phyloP scores from a whole-genome alignment of 2,329 filamentous ascomycete genomes.

The Dendrostoma leiphaemia region DNA sequence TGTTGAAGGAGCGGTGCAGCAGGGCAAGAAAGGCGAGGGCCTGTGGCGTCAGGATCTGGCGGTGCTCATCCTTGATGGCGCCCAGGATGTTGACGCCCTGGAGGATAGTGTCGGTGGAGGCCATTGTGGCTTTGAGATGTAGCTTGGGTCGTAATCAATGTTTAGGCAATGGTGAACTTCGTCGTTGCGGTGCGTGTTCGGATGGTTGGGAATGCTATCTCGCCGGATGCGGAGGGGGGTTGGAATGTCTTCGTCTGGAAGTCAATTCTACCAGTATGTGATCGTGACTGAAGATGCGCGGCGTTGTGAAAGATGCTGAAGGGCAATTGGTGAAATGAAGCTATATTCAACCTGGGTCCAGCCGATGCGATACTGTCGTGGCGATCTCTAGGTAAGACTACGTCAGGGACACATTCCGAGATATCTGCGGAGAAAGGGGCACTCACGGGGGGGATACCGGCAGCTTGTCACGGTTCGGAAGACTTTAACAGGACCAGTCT shows the following conservation, averaged over 20 bases:
- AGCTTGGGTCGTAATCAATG: too few species aligned
- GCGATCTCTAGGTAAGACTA: background rate
- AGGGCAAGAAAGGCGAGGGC: slow-evolving; percentile 90
- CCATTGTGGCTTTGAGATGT: slow-evolving; percentile 52
- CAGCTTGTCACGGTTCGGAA: background rate
- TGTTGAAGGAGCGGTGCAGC: slow-evolving; percentile 92
- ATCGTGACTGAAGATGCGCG: too few species aligned
- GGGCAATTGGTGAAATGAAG: background rate
- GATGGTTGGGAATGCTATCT: too few species aligned
- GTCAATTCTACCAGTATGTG: too few species aligned
- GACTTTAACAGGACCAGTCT: background rate
- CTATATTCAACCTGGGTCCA: slow-evolving; percentile 2
- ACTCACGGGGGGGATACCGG: slow-evolving; percentile 1
- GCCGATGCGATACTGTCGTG: background rate
- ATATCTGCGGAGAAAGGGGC: background rate
- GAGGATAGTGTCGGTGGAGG: slow-evolving; percentile 72
- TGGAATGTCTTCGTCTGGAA: too few species aligned
- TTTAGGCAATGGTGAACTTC: too few species aligned
- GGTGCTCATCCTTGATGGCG: slow-evolving; percentile 71
- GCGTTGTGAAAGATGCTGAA: too few species aligned
- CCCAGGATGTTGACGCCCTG: slow-evolving; percentile 87
- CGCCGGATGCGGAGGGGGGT: too few species aligned
- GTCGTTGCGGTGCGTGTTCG: too few species aligned
- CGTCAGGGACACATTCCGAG: background rate
- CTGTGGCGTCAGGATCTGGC: slow-evolving; percentile 88